Conservation (phyloP, 306 rosid species). For the Citrullus amarus region DNA sequence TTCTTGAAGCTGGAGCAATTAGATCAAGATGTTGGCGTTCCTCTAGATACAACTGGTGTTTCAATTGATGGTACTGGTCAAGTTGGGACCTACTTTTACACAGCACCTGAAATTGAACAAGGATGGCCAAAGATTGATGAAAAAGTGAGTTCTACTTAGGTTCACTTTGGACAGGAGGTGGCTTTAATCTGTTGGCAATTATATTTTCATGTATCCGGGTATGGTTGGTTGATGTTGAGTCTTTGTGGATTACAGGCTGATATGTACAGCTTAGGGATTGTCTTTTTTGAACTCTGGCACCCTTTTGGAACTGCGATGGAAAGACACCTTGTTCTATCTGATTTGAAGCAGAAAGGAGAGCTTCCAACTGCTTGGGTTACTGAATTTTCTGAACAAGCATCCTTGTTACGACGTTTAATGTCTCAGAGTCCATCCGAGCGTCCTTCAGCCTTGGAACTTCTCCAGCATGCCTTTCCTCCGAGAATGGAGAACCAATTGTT, state of each 20-base stretch:
- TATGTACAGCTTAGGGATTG: slow-evolving; percentile 94
- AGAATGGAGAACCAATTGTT: slow-evolving; percentile 84
- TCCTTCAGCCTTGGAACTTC: slow-evolving; percentile 78
- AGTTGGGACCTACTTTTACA: slow-evolving; percentile 91
- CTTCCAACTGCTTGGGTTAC: slow-evolving; percentile 65
- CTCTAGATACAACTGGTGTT: slow-evolving; percentile 59
- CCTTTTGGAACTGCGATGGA: slow-evolving; percentile 97
- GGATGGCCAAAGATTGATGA: slow-evolving; percentile 99
- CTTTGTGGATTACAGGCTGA: slow-evolving; percentile 61
- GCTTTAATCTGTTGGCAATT: background rate
- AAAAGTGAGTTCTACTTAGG: slow-evolving; percentile 41
- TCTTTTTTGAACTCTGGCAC: slow-evolving; percentile 96
- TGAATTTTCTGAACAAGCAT: slow-evolving; percentile 77
- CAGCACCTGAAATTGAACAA: slow-evolving; percentile 99
- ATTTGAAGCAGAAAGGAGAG: slow-evolving; percentile 69
- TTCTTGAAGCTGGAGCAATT: slow-evolving; percentile 92
- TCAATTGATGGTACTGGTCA: slow-evolving; percentile 94
- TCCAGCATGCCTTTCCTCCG: slow-evolving; percentile 71
- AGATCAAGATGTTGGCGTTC: slow-evolving; percentile 63
- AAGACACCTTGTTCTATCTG: slow-evolving; percentile 60
- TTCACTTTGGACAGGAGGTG: background rate
- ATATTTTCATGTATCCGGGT: slow-evolving; percentile 6
- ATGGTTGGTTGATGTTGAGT: slow-evolving; percentile 18
- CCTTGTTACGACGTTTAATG: slow-evolving; percentile 53
- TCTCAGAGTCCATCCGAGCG: slow-evolving; percentile 87